These are phyloP conservation scores for Toxicodendron radicans DNA, from an alignment of 345 rosid species.

Conservation along the genomic window DNA sequence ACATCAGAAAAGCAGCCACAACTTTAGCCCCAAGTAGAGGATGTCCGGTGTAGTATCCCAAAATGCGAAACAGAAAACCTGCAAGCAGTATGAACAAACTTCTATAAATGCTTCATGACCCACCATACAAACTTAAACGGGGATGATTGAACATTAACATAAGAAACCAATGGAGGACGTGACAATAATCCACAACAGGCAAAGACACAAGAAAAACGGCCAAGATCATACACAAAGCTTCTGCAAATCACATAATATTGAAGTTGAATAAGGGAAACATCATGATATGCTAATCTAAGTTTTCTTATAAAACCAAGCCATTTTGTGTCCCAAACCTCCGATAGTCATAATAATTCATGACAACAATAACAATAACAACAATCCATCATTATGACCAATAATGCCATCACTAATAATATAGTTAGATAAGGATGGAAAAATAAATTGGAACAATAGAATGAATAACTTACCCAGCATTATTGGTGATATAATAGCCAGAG, in stretches of 20 bases:
- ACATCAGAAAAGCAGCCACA: conserved; percentile 92
- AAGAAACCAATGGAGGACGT: neutral
- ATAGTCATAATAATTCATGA: neutral
- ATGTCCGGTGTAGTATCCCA: conserved; percentile 89
- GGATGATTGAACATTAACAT: neutral
- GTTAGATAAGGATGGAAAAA: neutral
- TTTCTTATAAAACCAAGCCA: neutral
- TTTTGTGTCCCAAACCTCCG: neutral
- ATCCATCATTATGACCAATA: neutral
- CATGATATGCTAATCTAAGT: too few species aligned
- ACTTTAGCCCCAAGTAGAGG: conserved; percentile 96
- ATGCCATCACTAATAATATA: neutral
- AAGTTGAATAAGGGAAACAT: neutral
- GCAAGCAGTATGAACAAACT: conserved; percentile 23
- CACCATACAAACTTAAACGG: neutral
- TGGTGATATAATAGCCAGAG: conserved; percentile 88
- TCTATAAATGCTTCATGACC: neutral
- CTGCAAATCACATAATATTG: neutral
- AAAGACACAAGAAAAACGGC: neutral
- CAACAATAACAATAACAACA: neutral
- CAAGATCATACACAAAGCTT: neutral
- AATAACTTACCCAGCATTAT: conserved; percentile 63
- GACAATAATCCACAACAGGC: neutral
- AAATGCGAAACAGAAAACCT: conserved; percentile 78
- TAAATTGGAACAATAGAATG: neutral